These are phyloP conservation scores for Allomyces javanicus DNA, from an alignment of 192 early-diverging fungal species.

Conservation along the genomic window DNA sequence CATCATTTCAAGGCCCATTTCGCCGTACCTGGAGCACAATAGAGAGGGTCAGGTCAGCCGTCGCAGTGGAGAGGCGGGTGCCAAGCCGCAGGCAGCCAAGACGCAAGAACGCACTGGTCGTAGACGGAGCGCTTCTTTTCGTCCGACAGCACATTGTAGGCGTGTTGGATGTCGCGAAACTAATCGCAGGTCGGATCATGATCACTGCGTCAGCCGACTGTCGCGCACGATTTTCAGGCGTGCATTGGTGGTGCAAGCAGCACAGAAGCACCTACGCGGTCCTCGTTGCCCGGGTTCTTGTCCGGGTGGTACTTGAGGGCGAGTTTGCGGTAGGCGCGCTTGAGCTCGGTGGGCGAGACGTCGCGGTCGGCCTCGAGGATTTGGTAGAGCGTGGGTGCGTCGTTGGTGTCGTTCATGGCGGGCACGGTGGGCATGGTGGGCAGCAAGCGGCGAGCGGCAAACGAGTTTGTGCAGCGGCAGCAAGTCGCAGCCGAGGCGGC, in stretches of 20 bases:
- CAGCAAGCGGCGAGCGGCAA: no score
- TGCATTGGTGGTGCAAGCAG: no score
- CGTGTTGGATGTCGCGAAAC: constrained; percentile 71
- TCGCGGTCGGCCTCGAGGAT: background rate
- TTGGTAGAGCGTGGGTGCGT: background rate
- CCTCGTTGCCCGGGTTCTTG: background rate
- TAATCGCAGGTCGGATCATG: no score
- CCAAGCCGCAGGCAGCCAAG: no score
- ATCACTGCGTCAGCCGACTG: no score
- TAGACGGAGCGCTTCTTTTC: constrained; percentile 70
- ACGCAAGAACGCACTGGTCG: constrained; percentile 22
- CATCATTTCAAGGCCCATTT: constrained; percentile 55
- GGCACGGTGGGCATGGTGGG: no score
- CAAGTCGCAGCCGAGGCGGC: no score
- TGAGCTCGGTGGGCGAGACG: background rate
- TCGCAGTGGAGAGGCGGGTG: no score
- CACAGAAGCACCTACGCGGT: background rate
- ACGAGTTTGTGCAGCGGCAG: no score
- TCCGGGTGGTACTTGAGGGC: background rate
- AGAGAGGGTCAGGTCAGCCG: no score
- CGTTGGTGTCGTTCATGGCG: no score
- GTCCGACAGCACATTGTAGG: constrained; percentile 59
- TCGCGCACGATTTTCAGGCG: no score
- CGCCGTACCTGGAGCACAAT: constrained; percentile 33
- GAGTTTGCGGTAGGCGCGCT: background rate